Evolutionary conservation across 331 rosid species (phyloP).

Genomic region (Quercus lobata): DNA sequence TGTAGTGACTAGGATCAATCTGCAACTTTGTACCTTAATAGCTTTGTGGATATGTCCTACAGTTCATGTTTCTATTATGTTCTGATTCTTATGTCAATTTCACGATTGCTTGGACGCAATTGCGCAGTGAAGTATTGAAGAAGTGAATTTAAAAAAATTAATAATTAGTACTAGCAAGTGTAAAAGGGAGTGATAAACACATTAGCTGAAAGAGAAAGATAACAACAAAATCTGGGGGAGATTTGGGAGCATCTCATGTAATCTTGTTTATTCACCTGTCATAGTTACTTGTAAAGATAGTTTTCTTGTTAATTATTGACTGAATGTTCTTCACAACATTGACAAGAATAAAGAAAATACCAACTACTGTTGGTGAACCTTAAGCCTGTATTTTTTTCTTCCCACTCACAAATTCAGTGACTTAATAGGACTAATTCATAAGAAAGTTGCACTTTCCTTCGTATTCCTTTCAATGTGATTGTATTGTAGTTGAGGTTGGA

Average conservation of each 20-base stretch:
- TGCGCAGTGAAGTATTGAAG: background rate
- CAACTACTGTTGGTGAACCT: background rate
- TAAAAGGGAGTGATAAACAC: background rate
- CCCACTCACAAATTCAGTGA: background rate
- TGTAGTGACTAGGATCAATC: background rate
- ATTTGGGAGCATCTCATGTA: background rate
- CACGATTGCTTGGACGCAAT: background rate
- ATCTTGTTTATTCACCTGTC: background rate
- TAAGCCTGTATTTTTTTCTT: background rate
- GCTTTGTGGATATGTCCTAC: background rate
- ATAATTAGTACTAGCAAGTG: background rate
- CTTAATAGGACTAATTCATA: background rate
- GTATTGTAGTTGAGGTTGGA: slow-evolving; percentile 4
- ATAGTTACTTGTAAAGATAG: background rate
- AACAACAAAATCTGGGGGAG: background rate
- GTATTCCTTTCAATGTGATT: slow-evolving; percentile 6
- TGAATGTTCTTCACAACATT: background rate
- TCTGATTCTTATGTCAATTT: background rate
- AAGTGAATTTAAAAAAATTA: background rate
- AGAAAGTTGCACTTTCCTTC: background rate
- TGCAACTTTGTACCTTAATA: background rate
- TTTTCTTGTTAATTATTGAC: slow-evolving; percentile 1
- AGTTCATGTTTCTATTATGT: background rate
- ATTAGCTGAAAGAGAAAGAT: background rate
- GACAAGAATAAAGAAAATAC: background rate